These are phyloP conservation scores for Daldinia loculata DNA, from an alignment of 495 filamentous ascomycete genomes.

Conservation along the genomic window DNA sequence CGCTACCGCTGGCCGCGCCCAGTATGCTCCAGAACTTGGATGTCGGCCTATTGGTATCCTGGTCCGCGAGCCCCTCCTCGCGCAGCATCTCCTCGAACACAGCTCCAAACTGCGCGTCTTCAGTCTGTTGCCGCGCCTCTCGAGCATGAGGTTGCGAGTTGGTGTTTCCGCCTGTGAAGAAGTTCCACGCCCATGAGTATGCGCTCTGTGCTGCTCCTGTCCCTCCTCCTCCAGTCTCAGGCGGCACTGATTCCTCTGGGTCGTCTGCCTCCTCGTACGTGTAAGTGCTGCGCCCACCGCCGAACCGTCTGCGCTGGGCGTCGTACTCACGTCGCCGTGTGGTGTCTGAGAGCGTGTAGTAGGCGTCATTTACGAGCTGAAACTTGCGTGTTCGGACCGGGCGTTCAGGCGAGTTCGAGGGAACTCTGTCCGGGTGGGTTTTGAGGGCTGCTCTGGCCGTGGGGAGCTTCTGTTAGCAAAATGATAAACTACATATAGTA, in stretches of 20 bases:
- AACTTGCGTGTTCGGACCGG: conserved; percentile 85
- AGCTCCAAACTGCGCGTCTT: conserved; percentile 82
- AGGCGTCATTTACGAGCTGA: conserved; percentile 97
- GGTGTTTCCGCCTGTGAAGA: conserved; percentile 51
- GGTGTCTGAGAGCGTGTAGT: conserved; percentile 90
- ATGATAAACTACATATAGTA: not conserved
- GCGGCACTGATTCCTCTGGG: conserved; percentile 53
- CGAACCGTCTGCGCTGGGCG: conserved; percentile 62
- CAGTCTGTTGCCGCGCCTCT: conserved; percentile 51
- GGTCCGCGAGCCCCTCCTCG: conserved; percentile 85
- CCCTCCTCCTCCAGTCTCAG: conserved; percentile 50
- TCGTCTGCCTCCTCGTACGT: conserved; percentile 64
- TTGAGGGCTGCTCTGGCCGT: conserved; percentile 81
- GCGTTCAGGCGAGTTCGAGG: conserved; percentile 84
- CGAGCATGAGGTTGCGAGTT: conserved; percentile 27
- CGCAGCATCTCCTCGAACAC: conserved; percentile 98
- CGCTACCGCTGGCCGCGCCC: conserved; percentile 86
- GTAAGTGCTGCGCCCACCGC: conserved; percentile 42
- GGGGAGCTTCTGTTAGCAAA: conserved; percentile 5
- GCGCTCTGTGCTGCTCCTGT: conserved; percentile 24
- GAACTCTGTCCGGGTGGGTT: conserved; percentile 92
- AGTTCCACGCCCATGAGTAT: conserved; percentile 62
- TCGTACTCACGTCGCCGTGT: conserved; percentile 89
- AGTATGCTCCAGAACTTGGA: conserved; percentile 85
- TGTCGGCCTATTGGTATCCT: conserved; percentile 62